These are phyloP conservation scores for Leucogyrophana mollusca DNA, from an alignment of 768 basidiomycete genomes.

Conservation along the genomic window DNA sequence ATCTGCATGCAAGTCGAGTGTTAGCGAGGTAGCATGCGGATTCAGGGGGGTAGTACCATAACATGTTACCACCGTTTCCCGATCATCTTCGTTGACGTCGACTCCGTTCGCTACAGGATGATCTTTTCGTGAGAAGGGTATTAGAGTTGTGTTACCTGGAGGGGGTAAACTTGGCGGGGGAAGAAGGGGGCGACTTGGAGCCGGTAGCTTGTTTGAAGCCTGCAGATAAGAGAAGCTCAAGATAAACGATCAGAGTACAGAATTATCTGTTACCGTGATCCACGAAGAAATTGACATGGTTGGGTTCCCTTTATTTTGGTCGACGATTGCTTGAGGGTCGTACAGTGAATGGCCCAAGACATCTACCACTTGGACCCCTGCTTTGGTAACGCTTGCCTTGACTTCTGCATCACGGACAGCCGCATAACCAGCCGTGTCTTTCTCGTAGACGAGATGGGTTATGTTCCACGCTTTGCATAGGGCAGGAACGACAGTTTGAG, in stretches of 20 bases:
- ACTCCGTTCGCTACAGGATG: no score
- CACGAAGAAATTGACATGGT: no score
- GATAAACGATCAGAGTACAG: no score
- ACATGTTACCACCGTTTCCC: constrained; percentile 15
- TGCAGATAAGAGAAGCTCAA: no score
- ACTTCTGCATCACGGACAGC: constrained; percentile 11
- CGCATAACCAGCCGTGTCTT: constrained; percentile 13
- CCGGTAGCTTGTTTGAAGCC: no score
- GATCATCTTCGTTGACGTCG: constrained; percentile 13
- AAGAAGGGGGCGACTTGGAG: no score
- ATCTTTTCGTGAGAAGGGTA: no score
- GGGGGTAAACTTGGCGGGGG: no score
- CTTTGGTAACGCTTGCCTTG: constrained; percentile 13
- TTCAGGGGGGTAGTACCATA: constrained; percentile 14
- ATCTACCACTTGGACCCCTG: constrained; percentile 10
- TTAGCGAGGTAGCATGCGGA: constrained; percentile 12
- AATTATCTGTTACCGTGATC: no score
- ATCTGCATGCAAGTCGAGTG: constrained; percentile 13
- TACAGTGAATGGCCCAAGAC: constrained; percentile 2
- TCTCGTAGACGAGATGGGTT: constrained; percentile 17
- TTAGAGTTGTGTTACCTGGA: no score
- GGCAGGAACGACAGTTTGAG: constrained; percentile 10
- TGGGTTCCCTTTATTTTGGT: no score
- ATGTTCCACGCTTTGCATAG: constrained; percentile 10
- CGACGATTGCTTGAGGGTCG: no score